Evolutionary conservation across 2,329 filamentous ascomycete species (phyloP), one percentile per base, ranked within the genome.

Genomic region (Neoarthrinium moseri): DNA sequence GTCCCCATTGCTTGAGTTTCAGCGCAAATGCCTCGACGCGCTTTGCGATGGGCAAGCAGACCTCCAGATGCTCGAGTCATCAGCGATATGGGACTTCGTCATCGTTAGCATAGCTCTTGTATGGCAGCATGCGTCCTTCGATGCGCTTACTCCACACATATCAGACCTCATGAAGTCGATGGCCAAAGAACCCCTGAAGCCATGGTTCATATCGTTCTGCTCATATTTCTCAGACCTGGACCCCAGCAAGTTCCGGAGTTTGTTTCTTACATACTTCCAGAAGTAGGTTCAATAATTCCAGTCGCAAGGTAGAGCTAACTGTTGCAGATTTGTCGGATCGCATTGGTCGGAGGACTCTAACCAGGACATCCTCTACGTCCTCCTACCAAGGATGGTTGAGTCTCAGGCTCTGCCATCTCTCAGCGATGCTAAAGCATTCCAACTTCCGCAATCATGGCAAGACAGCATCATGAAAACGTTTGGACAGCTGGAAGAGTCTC

Each of bases 151-250:
- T 33, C 81, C 88, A 1, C 78, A 81, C 29, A 78, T 91, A 46
- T 77, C 80, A 13, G 67, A 80, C 4, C 74, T 95, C 36, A 79
- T 81, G 61, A 81, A 85, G 26, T 70, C 72, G 4, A 69, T 95
- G 38, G 83, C 80, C 4, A 78, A 78, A 42, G 81, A 86, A 35
- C 76, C 77, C 1, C 77, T 91, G 57, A 80, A 85, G 58, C 68
- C 68, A 42, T 86, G 84, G 72, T 97, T 96, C 63, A 77, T 97
- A 34, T 78, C 84, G 0, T 96, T 97, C 65, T 96, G 90, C 66
- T 85, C 86, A 12, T 84, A 89, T 43, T 84, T 94, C 55, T 85
- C 89, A 0, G 80, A 89, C 44, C 73, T 95, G 27, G 84, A 91
- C 36, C 63, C 77, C 2, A 80, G 85, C 43, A 80, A 88, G 30